A percentile compares a stretch with the other conserved stretches of the same genome.
Evolutionary conservation across 2,329 filamentous ascomycete species (phyloP).

Genomic region (Aspergillus sp.): DNA sequence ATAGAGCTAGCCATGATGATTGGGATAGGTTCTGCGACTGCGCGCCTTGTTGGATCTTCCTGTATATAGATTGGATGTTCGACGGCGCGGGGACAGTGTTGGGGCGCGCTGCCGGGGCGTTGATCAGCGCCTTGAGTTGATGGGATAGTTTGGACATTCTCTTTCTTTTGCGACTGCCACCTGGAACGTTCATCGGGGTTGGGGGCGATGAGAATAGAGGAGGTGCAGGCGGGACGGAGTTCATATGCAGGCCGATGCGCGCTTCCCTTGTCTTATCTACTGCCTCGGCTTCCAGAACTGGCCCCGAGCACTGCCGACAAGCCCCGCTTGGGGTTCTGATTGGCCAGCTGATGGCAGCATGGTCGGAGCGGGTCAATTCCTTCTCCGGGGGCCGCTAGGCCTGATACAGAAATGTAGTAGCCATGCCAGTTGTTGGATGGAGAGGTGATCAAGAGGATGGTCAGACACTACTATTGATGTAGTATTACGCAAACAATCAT

Average conservation of each 20-base stretch:
- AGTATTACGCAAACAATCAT: too few relatives aligned
- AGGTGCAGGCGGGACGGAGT: background rate
- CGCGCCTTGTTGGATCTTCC: constrained; percentile 65
- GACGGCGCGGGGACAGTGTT: constrained; percentile 65
- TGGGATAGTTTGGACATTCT: constrained; percentile 72
- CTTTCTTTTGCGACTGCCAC: background rate
- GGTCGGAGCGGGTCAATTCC: background rate
- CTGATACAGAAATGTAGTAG: too few relatives aligned
- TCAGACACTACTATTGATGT: too few relatives aligned
- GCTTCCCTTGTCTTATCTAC: background rate
- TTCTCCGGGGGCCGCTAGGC: too few relatives aligned
- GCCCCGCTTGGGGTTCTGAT: background rate
- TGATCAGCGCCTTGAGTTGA: constrained; percentile 72
- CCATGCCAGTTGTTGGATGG: too few relatives aligned
- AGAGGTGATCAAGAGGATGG: too few relatives aligned
- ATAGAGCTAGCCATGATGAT: constrained; percentile 67
- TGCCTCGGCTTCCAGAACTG: background rate
- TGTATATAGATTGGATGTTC: constrained; percentile 65
- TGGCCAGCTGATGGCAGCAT: background rate
- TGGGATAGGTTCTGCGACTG: constrained; percentile 61
- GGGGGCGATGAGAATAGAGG: background rate
- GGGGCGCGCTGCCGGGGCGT: constrained; percentile 66
- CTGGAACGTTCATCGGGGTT: background rate
- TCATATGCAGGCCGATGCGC: background rate
- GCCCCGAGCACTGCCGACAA: background rate